Conservation (phyloP, 2,329 filamentous ascomycete species). For the Macrophomina tecta region DNA sequence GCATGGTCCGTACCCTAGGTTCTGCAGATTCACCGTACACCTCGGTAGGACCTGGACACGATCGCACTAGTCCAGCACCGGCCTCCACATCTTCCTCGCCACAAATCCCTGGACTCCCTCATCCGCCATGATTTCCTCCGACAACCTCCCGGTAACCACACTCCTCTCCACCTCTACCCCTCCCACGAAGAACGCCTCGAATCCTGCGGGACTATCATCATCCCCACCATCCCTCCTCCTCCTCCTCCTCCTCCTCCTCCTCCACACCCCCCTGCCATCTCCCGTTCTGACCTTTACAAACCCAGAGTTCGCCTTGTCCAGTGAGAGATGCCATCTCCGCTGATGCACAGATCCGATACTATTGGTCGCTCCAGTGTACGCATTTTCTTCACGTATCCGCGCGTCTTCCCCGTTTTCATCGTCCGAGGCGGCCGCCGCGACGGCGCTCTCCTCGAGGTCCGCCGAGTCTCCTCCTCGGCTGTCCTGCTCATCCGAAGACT, state of each 20-base stretch:
- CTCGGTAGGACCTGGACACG: no score
- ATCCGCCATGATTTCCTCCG: constrained; percentile 65
- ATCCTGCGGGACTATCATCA: constrained; percentile 36
- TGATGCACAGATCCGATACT: constrained; percentile 71
- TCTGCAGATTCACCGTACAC: no score
- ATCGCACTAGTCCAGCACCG: not conserved
- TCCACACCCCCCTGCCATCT: not conserved
- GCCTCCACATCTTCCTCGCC: constrained; percentile 64
- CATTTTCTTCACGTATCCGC: constrained; percentile 63
- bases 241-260: not conserved
- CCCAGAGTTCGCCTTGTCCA: constrained; percentile 66
- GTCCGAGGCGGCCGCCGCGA: not conserved
- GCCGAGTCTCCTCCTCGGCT: no score
- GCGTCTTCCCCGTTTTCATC: constrained; percentile 45
- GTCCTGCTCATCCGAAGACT: not conserved
- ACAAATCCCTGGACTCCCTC: constrained; percentile 65
- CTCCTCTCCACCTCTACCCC: constrained; percentile 69
- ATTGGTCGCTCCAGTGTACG: constrained; percentile 70
- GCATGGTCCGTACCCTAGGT: no score
- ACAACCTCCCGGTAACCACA: constrained; percentile 67
- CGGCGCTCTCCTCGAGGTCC: not conserved
- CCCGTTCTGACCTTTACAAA: constrained; percentile 47
- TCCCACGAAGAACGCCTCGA: constrained; percentile 65
- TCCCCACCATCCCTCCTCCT: not conserved
- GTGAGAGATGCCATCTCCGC: constrained; percentile 68